Percentiles rank a stretch among this genome's conserved stretches.
Evolutionary conservation across 768 basidiomycete genomes (phyloP).

Genomic region (Psilocybe azurescens): DNA sequence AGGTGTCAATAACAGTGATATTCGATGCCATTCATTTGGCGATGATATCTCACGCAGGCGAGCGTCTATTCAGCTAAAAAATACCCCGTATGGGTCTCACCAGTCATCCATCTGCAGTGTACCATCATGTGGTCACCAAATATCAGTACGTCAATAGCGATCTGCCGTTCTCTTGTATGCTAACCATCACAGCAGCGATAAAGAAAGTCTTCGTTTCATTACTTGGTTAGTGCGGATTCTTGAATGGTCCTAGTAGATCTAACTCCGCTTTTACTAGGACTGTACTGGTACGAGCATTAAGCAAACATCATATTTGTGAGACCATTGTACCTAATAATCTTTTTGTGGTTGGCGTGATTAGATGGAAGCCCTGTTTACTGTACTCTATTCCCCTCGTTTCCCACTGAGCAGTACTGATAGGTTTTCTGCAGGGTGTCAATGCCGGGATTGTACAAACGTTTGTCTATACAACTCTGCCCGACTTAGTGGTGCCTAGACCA

Average conservation of each 20-base stretch:
- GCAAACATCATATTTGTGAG: no score
- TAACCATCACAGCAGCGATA: conserved; percentile 24
- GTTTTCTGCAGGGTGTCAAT: conserved; percentile 47
- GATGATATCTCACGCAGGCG: conserved; percentile 51
- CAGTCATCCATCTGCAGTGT: conserved; percentile 37
- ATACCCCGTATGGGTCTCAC: not conserved
- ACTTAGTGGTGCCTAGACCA: not conserved
- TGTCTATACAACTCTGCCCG: conserved; percentile 12
- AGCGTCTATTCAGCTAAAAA: conserved; percentile 16
- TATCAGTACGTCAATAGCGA: conserved; percentile 35
- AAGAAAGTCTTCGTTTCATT: conserved; percentile 25
- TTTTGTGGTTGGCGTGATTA: conserved; percentile 16
- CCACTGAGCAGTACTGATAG: not conserved
- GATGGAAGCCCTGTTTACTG: conserved; percentile 54
- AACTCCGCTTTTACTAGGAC: conserved; percentile 33
- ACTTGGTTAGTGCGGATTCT: conserved; percentile 28
- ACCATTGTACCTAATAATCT: no score
- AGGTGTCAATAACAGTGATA: conserved; percentile 46
- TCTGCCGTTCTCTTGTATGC: not conserved
- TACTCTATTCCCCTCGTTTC: conserved; percentile 24
- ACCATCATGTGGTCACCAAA: conserved; percentile 52
- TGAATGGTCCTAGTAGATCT: not conserved
- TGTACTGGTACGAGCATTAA: conserved; percentile 35
- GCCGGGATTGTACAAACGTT: conserved; percentile 58
- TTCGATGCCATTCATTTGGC: conserved; percentile 55